Percentiles rank a stretch among this genome's conserved stretches.
Evolutionary conservation across 2,329 filamentous ascomycete genomes (phyloP).

Genomic region (Neonectria neomacrospora): DNA sequence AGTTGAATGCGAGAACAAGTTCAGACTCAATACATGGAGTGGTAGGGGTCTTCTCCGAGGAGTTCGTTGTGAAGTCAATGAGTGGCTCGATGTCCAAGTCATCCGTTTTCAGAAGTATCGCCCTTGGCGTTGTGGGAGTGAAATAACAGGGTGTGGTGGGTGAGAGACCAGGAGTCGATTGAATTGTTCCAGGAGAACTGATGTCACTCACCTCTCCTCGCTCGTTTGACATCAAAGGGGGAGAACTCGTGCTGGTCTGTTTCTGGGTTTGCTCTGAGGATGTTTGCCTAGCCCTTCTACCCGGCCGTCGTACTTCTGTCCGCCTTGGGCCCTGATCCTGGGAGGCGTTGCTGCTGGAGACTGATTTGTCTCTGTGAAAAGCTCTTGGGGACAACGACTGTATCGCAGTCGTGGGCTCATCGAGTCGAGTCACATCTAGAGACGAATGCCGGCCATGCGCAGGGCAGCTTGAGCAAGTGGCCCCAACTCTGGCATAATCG

Average conservation of each 20-base stretch:
- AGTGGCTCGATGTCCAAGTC: conserved; percentile 21
- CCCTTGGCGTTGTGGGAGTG: conserved; percentile 46
- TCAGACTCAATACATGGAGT: not conserved
- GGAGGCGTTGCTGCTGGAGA: not conserved
- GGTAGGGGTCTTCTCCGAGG: conserved; percentile 6
- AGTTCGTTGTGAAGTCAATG: conserved; percentile 7
- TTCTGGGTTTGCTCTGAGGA: not conserved
- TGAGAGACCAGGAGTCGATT: conserved; percentile 29
- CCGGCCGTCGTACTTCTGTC: not conserved
- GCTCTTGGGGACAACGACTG: conserved; percentile 7
- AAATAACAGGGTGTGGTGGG: conserved; percentile 36
- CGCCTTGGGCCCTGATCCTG: not conserved
- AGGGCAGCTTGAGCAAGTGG: conserved; percentile 24
- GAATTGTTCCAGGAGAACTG: conserved; percentile 25
- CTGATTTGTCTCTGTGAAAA: not conserved
- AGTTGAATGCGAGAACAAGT: not conserved
- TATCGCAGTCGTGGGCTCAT: not conserved
- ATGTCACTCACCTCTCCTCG: conserved; percentile 32
- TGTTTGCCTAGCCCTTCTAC: not conserved
- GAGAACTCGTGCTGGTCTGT: too few species aligned
- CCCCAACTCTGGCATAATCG: conserved; percentile 28
- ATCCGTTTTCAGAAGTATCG: conserved; percentile 36
- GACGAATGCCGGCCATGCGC: conserved; percentile 26
- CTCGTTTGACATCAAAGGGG: conserved; percentile 18
- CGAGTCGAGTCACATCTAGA: conserved; percentile 5